phyloP scores from a whole-genome alignment of 805 yeast species.

The Kluyveromyces dobzhanskii region DNA sequence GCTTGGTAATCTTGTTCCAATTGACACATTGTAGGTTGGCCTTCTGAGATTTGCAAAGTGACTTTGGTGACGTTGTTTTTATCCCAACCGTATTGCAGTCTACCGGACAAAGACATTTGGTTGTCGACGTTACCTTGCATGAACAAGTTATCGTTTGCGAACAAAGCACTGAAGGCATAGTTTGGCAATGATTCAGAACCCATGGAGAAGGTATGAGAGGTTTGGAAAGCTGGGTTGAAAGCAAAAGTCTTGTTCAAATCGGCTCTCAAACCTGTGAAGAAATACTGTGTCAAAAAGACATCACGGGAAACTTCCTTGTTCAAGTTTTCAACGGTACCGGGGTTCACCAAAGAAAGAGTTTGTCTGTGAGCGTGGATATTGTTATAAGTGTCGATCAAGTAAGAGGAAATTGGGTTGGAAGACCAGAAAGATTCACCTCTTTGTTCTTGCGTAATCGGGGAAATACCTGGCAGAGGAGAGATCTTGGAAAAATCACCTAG shows the following conservation, averaged over 20 bases:
- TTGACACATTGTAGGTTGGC: conserved; percentile 91
- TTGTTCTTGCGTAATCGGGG: conserved; percentile 44
- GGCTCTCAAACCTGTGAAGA: conserved; percentile 93
- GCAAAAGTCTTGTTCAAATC: conserved; percentile 88
- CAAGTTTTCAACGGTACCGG: conserved; percentile 91
- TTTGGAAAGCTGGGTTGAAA: conserved; percentile 92
- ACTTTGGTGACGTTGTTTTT: conserved; percentile 69
- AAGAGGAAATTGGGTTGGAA: conserved; percentile 74
- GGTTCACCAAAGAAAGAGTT: conserved; percentile 75
- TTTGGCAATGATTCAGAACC: conserved; percentile 84
- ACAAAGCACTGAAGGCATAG: conserved; percentile 84
- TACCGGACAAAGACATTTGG: conserved; percentile 76
- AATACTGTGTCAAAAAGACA: conserved; percentile 81
- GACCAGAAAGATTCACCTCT: conserved; percentile 55
- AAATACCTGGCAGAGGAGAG: conserved; percentile 51
- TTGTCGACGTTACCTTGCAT: conserved; percentile 89
- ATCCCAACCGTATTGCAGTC: conserved; percentile 88
- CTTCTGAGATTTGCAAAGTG: conserved; percentile 78
- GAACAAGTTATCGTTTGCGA: conserved; percentile 77
- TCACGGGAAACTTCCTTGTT: conserved; percentile 91
- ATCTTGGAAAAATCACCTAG: conserved; percentile 55
- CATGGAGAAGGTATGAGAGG: conserved; percentile 83
- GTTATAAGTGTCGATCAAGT: conserved; percentile 65
- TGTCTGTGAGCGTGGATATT: conserved; percentile 70
- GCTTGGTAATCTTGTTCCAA: conserved; percentile 95